phyloP scores from a whole-genome alignment of 768 basidiomycete species.

The Galerina marginata region DNA sequence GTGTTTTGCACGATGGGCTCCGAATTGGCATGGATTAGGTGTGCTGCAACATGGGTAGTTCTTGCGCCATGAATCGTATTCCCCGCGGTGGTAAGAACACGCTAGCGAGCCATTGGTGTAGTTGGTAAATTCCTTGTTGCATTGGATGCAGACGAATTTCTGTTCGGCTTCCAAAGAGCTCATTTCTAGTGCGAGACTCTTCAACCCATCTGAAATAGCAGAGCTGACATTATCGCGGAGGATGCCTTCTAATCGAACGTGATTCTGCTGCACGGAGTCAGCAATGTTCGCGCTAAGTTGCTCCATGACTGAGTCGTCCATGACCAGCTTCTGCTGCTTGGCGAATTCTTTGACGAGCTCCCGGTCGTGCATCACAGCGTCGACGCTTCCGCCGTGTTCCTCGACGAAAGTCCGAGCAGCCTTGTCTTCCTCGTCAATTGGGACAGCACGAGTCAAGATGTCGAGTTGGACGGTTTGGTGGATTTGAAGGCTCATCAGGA shows the following conservation, averaged over 20 bases:
- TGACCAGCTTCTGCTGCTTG: constrained; percentile 36
- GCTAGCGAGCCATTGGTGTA: constrained; percentile 43
- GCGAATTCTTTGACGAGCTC: constrained; percentile 45
- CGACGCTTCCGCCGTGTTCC: constrained; percentile 40
- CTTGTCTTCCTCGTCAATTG: constrained; percentile 41
- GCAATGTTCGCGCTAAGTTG: constrained; percentile 41
- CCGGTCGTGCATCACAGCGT: constrained; percentile 37
- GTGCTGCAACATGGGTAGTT: constrained; percentile 42
- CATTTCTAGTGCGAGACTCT: constrained; percentile 39
- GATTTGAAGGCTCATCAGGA: constrained; percentile 48
- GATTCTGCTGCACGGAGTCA: constrained; percentile 38
- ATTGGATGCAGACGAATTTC: constrained; percentile 43
- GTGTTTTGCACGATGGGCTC: constrained; percentile 40
- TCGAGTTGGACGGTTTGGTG: constrained; percentile 43
- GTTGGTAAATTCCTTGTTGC: constrained; percentile 40
- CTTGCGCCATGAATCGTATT: constrained; percentile 39
- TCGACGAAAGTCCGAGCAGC: constrained; percentile 41
- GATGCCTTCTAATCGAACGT: constrained; percentile 35
- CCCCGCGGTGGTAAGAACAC: constrained; percentile 43
- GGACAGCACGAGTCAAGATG: constrained; percentile 41
- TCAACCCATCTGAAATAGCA: constrained; percentile 42
- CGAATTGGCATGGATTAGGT: constrained; percentile 39
- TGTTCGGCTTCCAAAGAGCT: constrained; percentile 41
- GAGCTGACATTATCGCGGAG: constrained; percentile 38
- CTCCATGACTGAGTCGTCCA: constrained; percentile 47